Evolutionary conservation across 2,329 filamentous ascomycete species (phyloP), one percentile per base, ranked within the genome.

Genomic region (Acephala macrosclerotiorum): DNA sequence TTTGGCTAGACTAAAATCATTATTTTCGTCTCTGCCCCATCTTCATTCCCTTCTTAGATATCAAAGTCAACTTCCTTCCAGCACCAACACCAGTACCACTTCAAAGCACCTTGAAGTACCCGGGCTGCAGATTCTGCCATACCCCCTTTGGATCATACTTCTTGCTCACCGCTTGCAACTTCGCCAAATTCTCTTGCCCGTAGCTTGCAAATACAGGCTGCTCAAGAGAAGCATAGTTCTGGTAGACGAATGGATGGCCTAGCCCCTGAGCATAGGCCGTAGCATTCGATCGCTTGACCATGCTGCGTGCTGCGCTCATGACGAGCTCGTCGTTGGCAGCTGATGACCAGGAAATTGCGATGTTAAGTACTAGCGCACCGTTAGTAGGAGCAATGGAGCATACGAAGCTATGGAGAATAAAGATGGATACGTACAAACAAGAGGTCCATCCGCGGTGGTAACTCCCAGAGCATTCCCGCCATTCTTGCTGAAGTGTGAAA

Each of bases 31-130:
- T n/a, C n/a, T n/a, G n/a, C n/a, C n/a, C n/a, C n/a, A n/a, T n/a
- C n/a, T n/a, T n/a, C n/a, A n/a, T n/a, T n/a, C n/a, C n/a, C n/a
- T n/a, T n/a, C n/a, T n/a, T n/a, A n/a, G n/a, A n/a, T n/a, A n/a
- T n/a, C n/a, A n/a, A n/a, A n/a, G n/a, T n/a, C n/a, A n/a, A n/a
- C n/a, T n/a, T n/a, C n/a, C n/a, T n/a, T n/a, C n/a, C n/a, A n/a
- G n/a, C n/a, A n/a, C n/a, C n/a, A n/a, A n/a, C n/a, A n/a, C n/a
- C n/a, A n/a, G n/a, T n/a, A n/a, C n/a, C 40, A 20, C 20, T 22
- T 22, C 18, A 57, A 38, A 57, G 57, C 16, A 80, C 63, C 69
- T 81, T 81, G 66, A 82, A 82, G 60, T 79, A 78, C 0, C 80
- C 80, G 0, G 74, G 76, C 47, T 77, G 76, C 20, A 80, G 63